Percentiles rank a stretch among this genome's conserved stretches.
These are phyloP conservation scores for Vaccinium corymbosum DNA, from an alignment of 148 eudicot species.

Conservation along the genomic window DNA sequence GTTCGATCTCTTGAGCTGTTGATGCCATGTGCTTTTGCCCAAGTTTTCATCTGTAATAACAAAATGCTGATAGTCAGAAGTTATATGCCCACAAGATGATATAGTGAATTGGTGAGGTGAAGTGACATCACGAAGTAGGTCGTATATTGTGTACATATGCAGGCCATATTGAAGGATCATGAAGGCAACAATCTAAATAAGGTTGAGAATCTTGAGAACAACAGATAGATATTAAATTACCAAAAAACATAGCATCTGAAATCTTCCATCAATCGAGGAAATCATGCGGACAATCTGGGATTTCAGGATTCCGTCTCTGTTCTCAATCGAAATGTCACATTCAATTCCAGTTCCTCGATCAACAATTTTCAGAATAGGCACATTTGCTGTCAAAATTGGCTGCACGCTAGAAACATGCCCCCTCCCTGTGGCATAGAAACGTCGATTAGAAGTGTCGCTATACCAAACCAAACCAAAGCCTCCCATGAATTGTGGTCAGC, in stretches of 20 bases:
- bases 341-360: conserved; percentile 4
- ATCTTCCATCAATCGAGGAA: conserved; percentile 74
- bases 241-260: conserved; percentile 78
- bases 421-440: conserved; percentile 35
- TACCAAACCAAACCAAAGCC: background rate
- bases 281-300: conserved; percentile 61
- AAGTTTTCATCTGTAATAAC: conserved; percentile 68
- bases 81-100: background rate
- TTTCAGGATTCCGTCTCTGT: conserved; percentile 73
- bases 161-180: conserved; percentile 6
- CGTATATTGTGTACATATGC: background rate
- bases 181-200: background rate
- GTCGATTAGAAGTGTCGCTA: conserved; percentile 15
- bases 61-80: background rate
- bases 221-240: conserved; percentile 32
- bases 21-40: conserved; percentile 86
- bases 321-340: conserved; percentile 87
- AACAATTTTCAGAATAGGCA: conserved; percentile 75
- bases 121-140: background rate
- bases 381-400: conserved; percentile 63
- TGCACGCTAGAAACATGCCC: conserved; percentile 59
- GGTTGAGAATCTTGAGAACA: background rate
- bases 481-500: too few species aligned
- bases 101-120: background rate
- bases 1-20: conserved; percentile 86